phyloP scores from a whole-genome alignment of 2,329 filamentous ascomycete species.

The Fusarium xyrophilum region DNA sequence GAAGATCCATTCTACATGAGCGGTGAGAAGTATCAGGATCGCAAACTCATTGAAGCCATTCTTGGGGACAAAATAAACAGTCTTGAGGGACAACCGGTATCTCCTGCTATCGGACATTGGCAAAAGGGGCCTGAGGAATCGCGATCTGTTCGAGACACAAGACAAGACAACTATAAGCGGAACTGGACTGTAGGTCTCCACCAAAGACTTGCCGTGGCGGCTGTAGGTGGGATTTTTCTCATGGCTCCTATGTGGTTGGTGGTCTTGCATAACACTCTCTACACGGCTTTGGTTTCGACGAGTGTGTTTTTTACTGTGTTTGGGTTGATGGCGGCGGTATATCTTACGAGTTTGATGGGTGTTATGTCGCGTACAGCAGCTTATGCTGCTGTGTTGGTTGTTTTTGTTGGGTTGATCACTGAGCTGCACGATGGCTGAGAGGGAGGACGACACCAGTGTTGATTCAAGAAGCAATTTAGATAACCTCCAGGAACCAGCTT shows the following conservation, averaged over 20 bases:
- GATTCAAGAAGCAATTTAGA: not conserved
- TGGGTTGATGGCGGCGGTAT: not conserved
- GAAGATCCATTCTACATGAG: not conserved
- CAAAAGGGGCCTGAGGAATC: not conserved
- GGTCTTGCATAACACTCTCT: not conserved
- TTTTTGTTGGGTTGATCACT: not conserved
- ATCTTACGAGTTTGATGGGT: not conserved
- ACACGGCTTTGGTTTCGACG: not conserved
- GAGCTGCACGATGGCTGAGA: not conserved
- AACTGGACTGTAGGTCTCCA: not conserved
- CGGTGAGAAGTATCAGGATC: not conserved
- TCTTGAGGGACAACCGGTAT: not conserved
- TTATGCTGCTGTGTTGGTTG: not conserved
- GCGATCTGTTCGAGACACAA: not conserved
- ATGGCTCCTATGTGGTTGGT: constrained; percentile 1
- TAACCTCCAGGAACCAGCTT: accelerated
- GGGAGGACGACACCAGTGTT: too few relatives aligned
- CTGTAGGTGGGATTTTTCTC: not conserved
- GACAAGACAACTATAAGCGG: not conserved
- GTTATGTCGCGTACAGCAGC: not conserved
- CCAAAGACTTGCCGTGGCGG: not conserved
- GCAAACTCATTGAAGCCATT: not conserved
- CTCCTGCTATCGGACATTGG: not conserved
- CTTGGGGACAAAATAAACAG: not conserved
- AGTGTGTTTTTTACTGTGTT: not conserved